Base-by-base conservation (phyloP, 2,329 filamentous ascomycete species). In the Ceratocystis huliohia region DNA sequence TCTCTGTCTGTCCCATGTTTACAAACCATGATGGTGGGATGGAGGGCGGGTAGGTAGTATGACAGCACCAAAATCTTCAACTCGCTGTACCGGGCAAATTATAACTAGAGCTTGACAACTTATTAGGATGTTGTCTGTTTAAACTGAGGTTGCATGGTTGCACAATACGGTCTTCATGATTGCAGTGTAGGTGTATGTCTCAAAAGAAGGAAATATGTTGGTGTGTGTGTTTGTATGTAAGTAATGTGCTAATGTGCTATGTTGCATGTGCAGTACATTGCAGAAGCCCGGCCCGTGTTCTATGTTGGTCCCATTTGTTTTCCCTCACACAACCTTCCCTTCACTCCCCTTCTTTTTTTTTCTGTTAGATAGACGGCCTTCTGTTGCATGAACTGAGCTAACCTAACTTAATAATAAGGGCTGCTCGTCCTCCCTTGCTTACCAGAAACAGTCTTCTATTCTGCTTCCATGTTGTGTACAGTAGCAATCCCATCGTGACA, bases 191-290 rank as follows among this genome's bases (percentile, higher is more conserved):
- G n/a, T 22, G n/a, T 50, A 22, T 50, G 46, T 59, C 28, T 59
- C 28, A 59, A 59, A 59, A 59, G 20, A 59, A 59, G 28, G 13
- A 59, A 59, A 20, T 13, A 59, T 13, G 28, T n/a, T 13, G 5
- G 17, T 57, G 22, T 13, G 10, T 22, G 6, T 17, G 3, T 22
- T 5, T 30, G 28, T n/a, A 13, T 30, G 33, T 59, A 25, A 33
- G 53, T 17, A 25, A 59, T 30, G 17, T 37, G 17, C 53, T 17
- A 25, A 59, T 30, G 17, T 37, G 17, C 53, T 25, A 37, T 33
- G 28, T 20, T 59, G 28, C 53, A 59, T 59, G 33, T 59, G 53
- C 53, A 59, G 33, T 59, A 30, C 53, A 59, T 30, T n/a, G 28
- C 53, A 59, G 28, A n/a, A 17, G 13, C 53, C 53, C 25, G 28